Conservation (phyloP, 371 early-diverging fungal species). For the Zychaea mexicana region DNA sequence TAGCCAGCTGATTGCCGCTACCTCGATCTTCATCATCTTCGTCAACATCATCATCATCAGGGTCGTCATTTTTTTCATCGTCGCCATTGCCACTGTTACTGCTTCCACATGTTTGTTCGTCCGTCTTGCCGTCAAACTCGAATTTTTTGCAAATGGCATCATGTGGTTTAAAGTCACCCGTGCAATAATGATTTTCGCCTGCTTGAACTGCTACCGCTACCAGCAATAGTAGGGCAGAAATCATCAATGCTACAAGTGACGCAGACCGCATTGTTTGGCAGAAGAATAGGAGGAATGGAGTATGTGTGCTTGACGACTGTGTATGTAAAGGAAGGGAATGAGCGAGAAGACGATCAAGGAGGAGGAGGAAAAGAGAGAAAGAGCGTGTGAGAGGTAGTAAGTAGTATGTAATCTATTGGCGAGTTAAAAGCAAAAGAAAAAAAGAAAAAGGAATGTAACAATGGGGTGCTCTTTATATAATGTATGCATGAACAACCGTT, state of each 20-base stretch:
- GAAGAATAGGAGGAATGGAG: background rate
- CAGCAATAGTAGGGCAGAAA: conserved; percentile 7
- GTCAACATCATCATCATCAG: conserved; percentile 21
- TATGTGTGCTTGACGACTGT: too few species aligned
- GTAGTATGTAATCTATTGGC: too few species aligned
- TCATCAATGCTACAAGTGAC: background rate
- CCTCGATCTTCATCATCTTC: too few species aligned
- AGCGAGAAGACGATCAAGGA: too few species aligned
- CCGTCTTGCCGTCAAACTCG: conserved; percentile 9
- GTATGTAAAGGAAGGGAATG: too few species aligned
- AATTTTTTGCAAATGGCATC: conserved; percentile 15
- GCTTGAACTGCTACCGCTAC: too few species aligned
- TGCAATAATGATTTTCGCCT: conserved; percentile 12
- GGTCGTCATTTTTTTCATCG: conserved; percentile 2
- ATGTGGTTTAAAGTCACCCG: conserved; percentile 16
- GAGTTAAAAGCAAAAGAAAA: too few species aligned
- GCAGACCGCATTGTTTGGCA: background rate
- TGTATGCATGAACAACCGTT: too few species aligned
- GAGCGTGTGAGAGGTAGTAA: too few species aligned
- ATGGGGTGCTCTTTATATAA: too few species aligned
- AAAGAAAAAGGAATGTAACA: too few species aligned
- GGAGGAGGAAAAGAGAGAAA: background rate
- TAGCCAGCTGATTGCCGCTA: too few species aligned
- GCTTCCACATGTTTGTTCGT: conserved; percentile 11
- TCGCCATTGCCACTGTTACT: conserved; percentile 3